Evolutionary conservation across 805 yeast species (phyloP).

Genomic region (Ogataea corticis): DNA sequence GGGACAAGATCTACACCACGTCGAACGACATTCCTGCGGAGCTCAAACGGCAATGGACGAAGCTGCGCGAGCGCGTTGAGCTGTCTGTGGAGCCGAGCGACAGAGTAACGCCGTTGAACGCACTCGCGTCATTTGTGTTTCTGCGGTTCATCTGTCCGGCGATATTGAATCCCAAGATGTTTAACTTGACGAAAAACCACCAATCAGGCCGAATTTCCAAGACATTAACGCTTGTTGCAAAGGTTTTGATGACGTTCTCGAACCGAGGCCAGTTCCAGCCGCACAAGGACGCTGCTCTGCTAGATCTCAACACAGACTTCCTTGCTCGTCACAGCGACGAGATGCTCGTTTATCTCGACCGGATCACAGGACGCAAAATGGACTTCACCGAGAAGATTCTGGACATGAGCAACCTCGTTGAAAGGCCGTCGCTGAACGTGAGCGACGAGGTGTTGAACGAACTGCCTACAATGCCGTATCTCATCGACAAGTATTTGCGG

Average conservation of each 20-base stretch:
- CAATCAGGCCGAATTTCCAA: conserved; percentile 73
- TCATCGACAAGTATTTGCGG: conserved; percentile 65
- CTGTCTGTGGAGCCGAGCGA: conserved; percentile 58
- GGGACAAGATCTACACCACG: conserved; percentile 65
- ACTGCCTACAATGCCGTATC: conserved; percentile 65
- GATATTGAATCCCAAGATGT: conserved; percentile 82
- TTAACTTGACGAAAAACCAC: conserved; percentile 68
- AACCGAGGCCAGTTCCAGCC: conserved; percentile 72
- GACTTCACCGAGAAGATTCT: conserved; percentile 59
- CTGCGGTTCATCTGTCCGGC: conserved; percentile 90
- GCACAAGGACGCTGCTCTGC: conserved; percentile 81
- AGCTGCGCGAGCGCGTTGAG: conserved; percentile 65
- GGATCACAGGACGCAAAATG: conserved; percentile 66
- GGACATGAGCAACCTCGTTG: conserved; percentile 55
- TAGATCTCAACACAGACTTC: conserved; percentile 63
- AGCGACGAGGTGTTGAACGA: conserved; percentile 54
- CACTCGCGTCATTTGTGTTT: conserved; percentile 81
- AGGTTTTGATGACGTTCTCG: conserved; percentile 74
- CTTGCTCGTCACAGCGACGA: conserved; percentile 57
- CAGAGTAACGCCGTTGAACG: conserved; percentile 54
- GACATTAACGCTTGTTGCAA: conserved; percentile 79
- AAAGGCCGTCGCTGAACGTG: conserved; percentile 57
- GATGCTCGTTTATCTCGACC: conserved; percentile 67
- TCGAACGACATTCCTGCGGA: conserved; percentile 73
- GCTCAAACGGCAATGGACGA: conserved; percentile 62